Base-by-base conservation (phyloP, 345 rosid genomes). In the Murraya koenigii region DNA sequence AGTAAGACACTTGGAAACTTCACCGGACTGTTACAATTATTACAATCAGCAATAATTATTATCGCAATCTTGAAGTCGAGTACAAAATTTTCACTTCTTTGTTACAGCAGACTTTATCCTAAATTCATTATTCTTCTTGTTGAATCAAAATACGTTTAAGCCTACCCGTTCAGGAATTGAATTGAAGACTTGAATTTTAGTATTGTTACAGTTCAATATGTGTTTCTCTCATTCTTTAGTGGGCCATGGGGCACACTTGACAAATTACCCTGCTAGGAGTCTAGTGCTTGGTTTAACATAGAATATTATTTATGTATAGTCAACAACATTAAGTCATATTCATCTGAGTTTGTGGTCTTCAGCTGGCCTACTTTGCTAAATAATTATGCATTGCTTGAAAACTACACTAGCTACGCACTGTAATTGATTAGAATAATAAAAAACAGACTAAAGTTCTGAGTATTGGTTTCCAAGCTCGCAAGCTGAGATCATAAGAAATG, bases 21-120 rank as follows among this genome's bases (percentile, higher is more conserved):
- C 2, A 64, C 68, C 11, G 28, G 3, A 79, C 75, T 39, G 32
- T 75, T 84, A 33, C 62, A 75, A 26, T n/a, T 84, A 38, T 76
- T 81, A 7, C 61, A 64, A 39, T 8, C 69, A 65, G 87, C 85
- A 82, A 72, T 2, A 23, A 14, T 6, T 30, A 23, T 6, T 30
- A 58, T 35, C 22, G 25, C 33, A 32, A 23, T 32, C 35, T 52
- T 17, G 56, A 52, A 52, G 56, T 5, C 22, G 4, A 52, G 56
- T 5, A 17, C 2, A 17, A 17, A 52, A 52, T 52, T 52, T 17
- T 52, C 22, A 52, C 22, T 52, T 15, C 7, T 52, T 52, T 52
- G 22, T 52, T 52, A 52, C 20, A 52, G 7, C 20, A 52, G 22
- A 15, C 56, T 52, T 17, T 1, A 1, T 52, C 6, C 56, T 52